These are phyloP conservation scores for Beauveria medogensis DNA, from an alignment of 2,329 filamentous ascomycete species.

Conservation along the genomic window DNA sequence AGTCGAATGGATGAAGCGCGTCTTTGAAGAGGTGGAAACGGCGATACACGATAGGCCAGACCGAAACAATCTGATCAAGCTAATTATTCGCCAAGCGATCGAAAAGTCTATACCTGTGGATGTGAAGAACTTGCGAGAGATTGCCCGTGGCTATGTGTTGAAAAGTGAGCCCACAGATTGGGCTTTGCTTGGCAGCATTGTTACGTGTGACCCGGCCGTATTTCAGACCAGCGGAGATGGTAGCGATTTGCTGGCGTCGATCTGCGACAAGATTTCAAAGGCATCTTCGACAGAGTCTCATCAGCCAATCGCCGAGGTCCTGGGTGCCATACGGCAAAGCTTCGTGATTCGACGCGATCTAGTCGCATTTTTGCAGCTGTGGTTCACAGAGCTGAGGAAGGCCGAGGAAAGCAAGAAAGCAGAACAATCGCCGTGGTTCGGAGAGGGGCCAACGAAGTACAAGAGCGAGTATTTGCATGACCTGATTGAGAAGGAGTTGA, in stretches of 20 bases:
- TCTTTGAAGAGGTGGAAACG: slow-evolving; percentile 26
- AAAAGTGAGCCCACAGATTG: slow-evolving; percentile 30
- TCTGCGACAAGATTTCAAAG: slow-evolving; percentile 29
- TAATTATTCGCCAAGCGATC: slow-evolving; percentile 23
- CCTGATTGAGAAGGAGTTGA: slow-evolving; percentile 35
- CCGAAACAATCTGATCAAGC: slow-evolving; percentile 21
- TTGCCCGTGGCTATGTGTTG: slow-evolving; percentile 37
- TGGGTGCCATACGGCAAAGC: slow-evolving; percentile 35
- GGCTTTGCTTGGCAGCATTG: slow-evolving; percentile 32
- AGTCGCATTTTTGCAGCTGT: slow-evolving; percentile 37
- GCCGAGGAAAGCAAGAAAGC: slow-evolving; percentile 23
- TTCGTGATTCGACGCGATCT: slow-evolving; percentile 37
- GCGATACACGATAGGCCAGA: slow-evolving; percentile 19
- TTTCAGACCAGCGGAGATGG: slow-evolving; percentile 35
- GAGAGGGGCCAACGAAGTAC: slow-evolving; percentile 16
- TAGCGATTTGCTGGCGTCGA: slow-evolving; percentile 28
- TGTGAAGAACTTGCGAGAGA: slow-evolving; percentile 30
- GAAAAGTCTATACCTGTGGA: slow-evolving; percentile 27
- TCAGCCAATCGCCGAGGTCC: slow-evolving; percentile 25
- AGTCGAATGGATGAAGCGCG: slow-evolving; percentile 30
- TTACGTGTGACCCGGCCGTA: slow-evolving; percentile 39
- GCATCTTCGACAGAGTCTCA: slow-evolving; percentile 10
- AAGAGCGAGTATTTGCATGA: slow-evolving; percentile 15
- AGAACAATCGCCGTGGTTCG: slow-evolving; percentile 26
- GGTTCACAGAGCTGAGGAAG: slow-evolving; percentile 35